These are phyloP conservation scores for Pseudevernia furfuracea DNA, from an alignment of 495 filamentous ascomycete species.

Conservation along the genomic window DNA sequence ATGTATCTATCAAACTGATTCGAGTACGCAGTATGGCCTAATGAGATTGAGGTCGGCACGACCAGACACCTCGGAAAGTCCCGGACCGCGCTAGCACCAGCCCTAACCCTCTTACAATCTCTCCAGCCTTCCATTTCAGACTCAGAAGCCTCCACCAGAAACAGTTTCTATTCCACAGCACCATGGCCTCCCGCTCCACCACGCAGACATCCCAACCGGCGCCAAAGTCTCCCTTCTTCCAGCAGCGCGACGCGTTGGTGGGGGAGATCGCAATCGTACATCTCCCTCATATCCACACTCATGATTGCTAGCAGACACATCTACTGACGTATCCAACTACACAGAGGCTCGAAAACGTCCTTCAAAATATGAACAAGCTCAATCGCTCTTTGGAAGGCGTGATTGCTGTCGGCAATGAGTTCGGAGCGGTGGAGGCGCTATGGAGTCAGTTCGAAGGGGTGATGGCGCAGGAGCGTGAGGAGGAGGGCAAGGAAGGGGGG, in stretches of 20 bases:
- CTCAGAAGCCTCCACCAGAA: neutral
- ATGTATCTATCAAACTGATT: too few species aligned
- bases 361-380: constrained; percentile 91
- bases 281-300: constrained; percentile 1
- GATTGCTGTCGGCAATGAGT: constrained; percentile 93
- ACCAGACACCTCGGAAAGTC: too few species aligned
- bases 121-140: neutral
- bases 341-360: constrained; percentile 87
- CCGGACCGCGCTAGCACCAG: too few species aligned
- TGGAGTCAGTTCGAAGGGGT: constrained; percentile 97
- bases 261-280: constrained; percentile 69
- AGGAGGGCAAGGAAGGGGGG: constrained; percentile 30
- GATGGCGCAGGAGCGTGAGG: constrained; percentile 66
- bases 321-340: neutral
- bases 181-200: constrained; percentile 1
- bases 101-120: too few species aligned
- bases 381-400: constrained; percentile 89
- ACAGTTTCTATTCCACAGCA: neutral
- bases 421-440: constrained; percentile 88
- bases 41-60: too few species aligned
- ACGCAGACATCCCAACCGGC: constrained; percentile 6
- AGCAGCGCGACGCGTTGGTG: constrained; percentile 70
- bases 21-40: too few species aligned
- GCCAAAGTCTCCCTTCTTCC: constrained; percentile 51
- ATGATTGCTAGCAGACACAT: neutral